Conservation (phyloP, 1,284 basidiomycete genomes). For the Cutaneotrichosporon sp. region DNA sequence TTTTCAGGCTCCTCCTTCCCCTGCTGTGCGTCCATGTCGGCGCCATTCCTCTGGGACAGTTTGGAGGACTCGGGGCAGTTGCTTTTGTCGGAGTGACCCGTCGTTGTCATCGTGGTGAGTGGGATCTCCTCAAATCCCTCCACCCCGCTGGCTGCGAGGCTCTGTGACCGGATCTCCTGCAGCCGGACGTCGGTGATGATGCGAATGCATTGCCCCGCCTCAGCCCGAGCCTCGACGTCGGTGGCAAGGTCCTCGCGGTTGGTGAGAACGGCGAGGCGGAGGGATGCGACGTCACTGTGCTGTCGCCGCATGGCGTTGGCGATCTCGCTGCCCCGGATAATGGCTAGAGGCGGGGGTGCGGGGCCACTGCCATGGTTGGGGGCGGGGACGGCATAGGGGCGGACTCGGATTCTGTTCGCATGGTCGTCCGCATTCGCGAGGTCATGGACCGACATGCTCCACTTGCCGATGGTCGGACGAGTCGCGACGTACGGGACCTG, state of each 20-base stretch:
- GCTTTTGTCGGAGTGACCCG: too few species aligned
- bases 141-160: not conserved
- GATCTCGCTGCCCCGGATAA: not conserved
- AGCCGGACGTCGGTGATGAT: not conserved
- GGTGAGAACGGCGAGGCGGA: not conserved
- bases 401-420: not conserved
- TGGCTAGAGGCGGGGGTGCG: too few species aligned
- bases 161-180: not conserved
- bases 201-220: not conserved
- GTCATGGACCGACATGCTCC: not conserved
- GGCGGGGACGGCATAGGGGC: not conserved
- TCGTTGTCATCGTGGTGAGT: not conserved
- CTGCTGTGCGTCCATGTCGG: too few species aligned
- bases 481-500: not conserved
- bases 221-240: not conserved
- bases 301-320: not conserved
- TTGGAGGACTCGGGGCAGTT: not conserved
- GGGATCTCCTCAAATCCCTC: too few species aligned
- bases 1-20: too few species aligned
- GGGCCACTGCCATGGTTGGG: not conserved
- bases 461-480: not conserved
- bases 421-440: not conserved
- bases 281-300: not conserved
- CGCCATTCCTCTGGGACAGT: not conserved
- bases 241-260: not conserved